Evolutionary conservation across 306 rosid genomes (phyloP), one percentile per base, ranked within the genome.

Genomic region (Acacia melanoxylon): DNA sequence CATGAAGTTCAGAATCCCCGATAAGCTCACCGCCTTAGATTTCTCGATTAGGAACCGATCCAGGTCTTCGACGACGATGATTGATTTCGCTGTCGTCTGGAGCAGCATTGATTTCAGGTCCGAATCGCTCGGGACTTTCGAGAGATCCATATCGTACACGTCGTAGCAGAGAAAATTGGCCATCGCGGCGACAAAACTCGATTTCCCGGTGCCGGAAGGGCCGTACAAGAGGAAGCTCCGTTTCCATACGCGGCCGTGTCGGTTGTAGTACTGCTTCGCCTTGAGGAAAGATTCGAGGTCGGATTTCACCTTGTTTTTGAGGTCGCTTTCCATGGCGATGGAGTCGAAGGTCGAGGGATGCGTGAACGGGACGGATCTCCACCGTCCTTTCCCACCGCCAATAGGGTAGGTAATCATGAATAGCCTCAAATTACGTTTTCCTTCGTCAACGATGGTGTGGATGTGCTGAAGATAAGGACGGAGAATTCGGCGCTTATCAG

Each of bases 101-200:
- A 94, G 80, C 8, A 90, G 82, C n/a, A 91, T 74, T 31, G 37
- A 68, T 77, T 90, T 87, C 69, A 94, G 88, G 83, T 91, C 91
- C 9, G 94, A 85, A 13, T 91, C 97, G 84, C 84, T 88, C 0
- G 67, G 24, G 40, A 91, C 76, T 22, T 66, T 83, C 6, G 82
- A 89, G 22, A 94, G 85, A 27, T 94, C 92, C 79, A 94, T 83
- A 72, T 92, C 86, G 81, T 89, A 94, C 22, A 94, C 91, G 58
- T 94, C 92, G 86, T 89, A 92, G 45, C 70, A 70, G 68, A 94
- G 89, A 83, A 94, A 94, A 77, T 92, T 91, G 22, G 94, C 98
- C 97, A 94, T 90, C 75, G 97, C 98, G 52, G 97, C 98, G 41
- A 92, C 89, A 87, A 94, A 94, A 83, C 94, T 92, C 0, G 98